Evolutionary conservation across 2,329 filamentous ascomycete species (phyloP).

Genomic region (Colletotrichum sp.): DNA sequence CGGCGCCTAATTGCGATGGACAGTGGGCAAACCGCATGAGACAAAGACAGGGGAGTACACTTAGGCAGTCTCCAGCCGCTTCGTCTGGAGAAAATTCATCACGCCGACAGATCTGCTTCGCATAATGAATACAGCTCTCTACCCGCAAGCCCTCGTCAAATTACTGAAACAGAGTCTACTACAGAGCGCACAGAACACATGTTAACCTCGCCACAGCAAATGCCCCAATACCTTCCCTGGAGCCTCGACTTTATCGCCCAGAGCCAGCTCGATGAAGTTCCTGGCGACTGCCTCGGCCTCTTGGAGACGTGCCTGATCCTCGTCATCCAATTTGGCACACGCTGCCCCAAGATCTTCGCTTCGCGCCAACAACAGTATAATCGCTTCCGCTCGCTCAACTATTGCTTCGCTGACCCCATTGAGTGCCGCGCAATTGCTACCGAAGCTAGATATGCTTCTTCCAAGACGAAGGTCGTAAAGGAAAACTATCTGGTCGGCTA

Average conservation of each 20-base stretch:
- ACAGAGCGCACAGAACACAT: neutral
- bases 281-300: constrained; percentile 68
- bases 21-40: neutral
- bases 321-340: constrained; percentile 69
- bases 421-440: constrained; percentile 82
- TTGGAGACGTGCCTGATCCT: constrained; percentile 70
- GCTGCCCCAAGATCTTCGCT: constrained; percentile 79
- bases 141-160: neutral
- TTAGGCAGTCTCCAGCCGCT: neutral
- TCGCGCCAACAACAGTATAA: constrained; percentile 70
- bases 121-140: neutral
- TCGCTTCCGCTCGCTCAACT: constrained; percentile 75
- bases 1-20: neutral
- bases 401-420: constrained; percentile 80
- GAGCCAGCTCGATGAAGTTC: constrained; percentile 49
- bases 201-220: neutral
- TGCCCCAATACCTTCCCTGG: neutral
- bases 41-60: neutral
- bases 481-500: constrained; percentile 71
- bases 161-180: neutral
- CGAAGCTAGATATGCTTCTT: constrained; percentile 81
- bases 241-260: neutral
- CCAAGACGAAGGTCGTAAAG: constrained; percentile 75
- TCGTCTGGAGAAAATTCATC: neutral
- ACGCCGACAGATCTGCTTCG: neutral